Evolutionary conservation across 768 basidiomycete species (phyloP), one percentile per base, ranked within the genome.

Genomic region (Phaeolepiota aurea): DNA sequence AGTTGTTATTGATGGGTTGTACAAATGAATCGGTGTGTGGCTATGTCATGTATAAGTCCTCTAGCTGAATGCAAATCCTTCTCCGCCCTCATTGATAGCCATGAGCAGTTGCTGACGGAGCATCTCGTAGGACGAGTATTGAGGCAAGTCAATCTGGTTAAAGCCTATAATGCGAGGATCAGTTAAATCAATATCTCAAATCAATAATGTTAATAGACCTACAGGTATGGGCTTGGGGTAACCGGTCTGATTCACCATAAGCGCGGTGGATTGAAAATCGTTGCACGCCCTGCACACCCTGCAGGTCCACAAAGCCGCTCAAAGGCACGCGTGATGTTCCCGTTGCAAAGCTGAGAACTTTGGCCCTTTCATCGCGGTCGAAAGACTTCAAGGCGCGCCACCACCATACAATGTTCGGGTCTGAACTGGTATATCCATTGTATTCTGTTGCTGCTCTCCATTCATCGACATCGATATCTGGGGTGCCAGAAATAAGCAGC

Each of bases 311-410:
- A 62, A 98, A 99, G 13, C 96, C 96, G 38, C 82, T 86, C 28
- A 98, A 75, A 5, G 94, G 94, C 1, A 99, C 94, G 34, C 93
- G 75, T 5, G 92, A 92, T 3, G 88, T 80, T 44, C 90, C 80
- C 1, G 96, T 94, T 11, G 92, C 93, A 62, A 99, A 99, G 68
- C 93, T 94, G 42, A 99, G 71, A 33, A 99, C 89, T 60, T 96
- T 92, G 21, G 96, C 92, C 42, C 91, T 73, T 62, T 99, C 96
- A 52, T 97, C 93, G 22, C 94, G 86, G 49, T 87, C 90, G 67
- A 97, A 97, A 5, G 91, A 94, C 62, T 98, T 91, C 32, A 99
- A 75, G 1, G 94, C 94, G 48, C 96, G 77, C 96, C 96, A 99
- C 86, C 91, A 97, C 93, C 93, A 99, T 20, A 88, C 82, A 44